These are phyloP conservation scores for Aotearoamyces nothofagi DNA, from an alignment of 2,329 filamentous ascomycete genomes.

Conservation along the genomic window DNA sequence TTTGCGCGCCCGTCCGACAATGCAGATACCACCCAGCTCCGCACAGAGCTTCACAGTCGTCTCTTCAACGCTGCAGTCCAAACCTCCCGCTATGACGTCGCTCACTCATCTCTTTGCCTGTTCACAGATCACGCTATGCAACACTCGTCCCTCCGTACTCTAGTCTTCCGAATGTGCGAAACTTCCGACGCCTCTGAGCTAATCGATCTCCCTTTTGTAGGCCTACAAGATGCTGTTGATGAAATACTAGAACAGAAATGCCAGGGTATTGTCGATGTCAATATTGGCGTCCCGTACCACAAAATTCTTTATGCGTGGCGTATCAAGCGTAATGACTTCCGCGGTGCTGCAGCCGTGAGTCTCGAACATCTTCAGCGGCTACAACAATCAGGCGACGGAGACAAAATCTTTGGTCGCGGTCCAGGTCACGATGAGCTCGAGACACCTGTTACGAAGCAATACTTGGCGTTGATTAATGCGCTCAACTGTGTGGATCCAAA, in stretches of 20 bases:
- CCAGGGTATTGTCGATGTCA: conserved; percentile 50
- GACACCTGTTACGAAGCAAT: conserved; percentile 55
- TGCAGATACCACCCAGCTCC: conserved; percentile 20
- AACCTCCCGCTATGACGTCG: conserved; percentile 66
- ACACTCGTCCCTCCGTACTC: conserved; percentile 51
- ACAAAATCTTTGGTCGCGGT: conserved; percentile 27
- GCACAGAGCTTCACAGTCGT: conserved; percentile 62
- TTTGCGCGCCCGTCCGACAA: conserved; percentile 24
- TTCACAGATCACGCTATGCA: conserved; percentile 61
- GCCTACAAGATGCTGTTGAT: conserved; percentile 66
- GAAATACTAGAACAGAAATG: conserved; percentile 60
- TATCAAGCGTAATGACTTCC: conserved; percentile 73
- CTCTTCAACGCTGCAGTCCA: conserved; percentile 72
- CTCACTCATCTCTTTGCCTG: conserved; percentile 63
- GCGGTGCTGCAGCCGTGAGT: conserved; percentile 53
- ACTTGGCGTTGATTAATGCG: conserved; percentile 85
- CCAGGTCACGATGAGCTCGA: conserved; percentile 39
- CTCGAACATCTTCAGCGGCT: conserved; percentile 50
- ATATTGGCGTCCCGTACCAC: conserved; percentile 57
- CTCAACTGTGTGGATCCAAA: conserved; percentile 71
- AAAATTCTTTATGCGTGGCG: conserved; percentile 88
- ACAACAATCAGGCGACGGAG: conserved; percentile 39
- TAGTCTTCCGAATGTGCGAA: conserved; percentile 57
- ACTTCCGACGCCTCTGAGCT: conserved; percentile 51
- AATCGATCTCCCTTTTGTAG: conserved; percentile 63